Conservation (phyloP, 2,329 filamentous ascomycete species). For the Xylariaceae sp. region DNA sequence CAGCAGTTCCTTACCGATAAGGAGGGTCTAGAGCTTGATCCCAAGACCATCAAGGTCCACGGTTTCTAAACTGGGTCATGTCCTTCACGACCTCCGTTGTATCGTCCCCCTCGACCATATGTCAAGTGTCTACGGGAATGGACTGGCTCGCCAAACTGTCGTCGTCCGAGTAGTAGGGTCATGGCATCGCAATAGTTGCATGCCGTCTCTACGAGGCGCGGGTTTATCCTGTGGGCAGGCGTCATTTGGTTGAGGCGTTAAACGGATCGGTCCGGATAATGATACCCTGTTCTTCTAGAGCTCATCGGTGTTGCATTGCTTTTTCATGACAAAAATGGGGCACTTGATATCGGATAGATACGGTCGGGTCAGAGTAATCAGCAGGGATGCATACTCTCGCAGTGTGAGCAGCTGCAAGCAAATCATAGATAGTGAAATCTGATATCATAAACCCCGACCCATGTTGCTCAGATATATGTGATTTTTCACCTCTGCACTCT, state of each 20-base stretch:
- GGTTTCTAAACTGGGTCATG: slow-evolving; percentile 55
- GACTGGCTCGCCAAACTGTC: slow-evolving; percentile 11
- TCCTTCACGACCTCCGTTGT: slow-evolving; percentile 23
- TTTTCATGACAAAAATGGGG: too few relatives aligned
- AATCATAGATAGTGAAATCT: too few relatives aligned
- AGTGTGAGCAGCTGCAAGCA: too few relatives aligned
- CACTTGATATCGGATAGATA: too few relatives aligned
- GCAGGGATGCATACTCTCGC: too few relatives aligned
- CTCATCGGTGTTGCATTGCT: too few relatives aligned
- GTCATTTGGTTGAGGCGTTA: slow-evolving; percentile 30
- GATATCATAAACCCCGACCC: too few relatives aligned
- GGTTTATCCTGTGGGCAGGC: slow-evolving; percentile 23
- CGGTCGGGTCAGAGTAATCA: too few relatives aligned
- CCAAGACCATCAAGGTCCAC: slow-evolving; percentile 90
- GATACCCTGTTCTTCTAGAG: slow-evolving; percentile 33
- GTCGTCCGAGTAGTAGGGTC: slow-evolving; percentile 8
- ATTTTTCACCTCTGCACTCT: too few relatives aligned
- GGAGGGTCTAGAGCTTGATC: slow-evolving; percentile 89
- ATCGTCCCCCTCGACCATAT: slow-evolving; percentile 19
- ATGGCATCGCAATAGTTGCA: slow-evolving; percentile 23
- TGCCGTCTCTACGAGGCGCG: too few relatives aligned
- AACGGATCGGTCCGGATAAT: slow-evolving; percentile 31
- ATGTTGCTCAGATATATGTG: too few relatives aligned
- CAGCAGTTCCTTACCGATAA: slow-evolving; percentile 96
- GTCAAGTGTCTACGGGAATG: slow-evolving; percentile 20